Evolutionary conservation across 371 early-diverging fungal species (phyloP).

Genomic region (Parasitella parasitica): DNA sequence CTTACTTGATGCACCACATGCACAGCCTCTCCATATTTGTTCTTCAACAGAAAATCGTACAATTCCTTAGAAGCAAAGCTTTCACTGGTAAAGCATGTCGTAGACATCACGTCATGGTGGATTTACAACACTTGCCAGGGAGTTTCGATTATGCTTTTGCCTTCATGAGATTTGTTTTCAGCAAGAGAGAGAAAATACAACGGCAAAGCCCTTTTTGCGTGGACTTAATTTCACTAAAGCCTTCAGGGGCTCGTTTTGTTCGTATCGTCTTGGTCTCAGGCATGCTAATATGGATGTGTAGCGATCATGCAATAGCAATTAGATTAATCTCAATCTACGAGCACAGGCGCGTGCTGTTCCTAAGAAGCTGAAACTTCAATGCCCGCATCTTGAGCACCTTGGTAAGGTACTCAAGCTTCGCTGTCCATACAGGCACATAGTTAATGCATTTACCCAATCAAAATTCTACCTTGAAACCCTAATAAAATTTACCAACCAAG

Average conservation of each 20-base stretch:
- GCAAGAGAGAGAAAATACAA: constrained; percentile 56
- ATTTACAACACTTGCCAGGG: constrained; percentile 96
- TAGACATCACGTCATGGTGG: constrained; percentile 96
- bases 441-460: too few relatives aligned
- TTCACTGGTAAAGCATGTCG: constrained; percentile 92
- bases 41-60: constrained; percentile 90
- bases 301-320: too few relatives aligned
- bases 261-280: constrained; percentile 77
- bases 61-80: constrained; percentile 90
- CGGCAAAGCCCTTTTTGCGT: constrained; percentile 87
- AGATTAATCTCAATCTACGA: too few relatives aligned
- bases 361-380: too few relatives aligned
- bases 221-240: constrained; percentile 95
- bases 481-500: too few relatives aligned
- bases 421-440: too few relatives aligned
- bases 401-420: too few relatives aligned
- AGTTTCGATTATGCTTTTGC: constrained; percentile 92
- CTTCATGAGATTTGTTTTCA: constrained; percentile 94
- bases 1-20: constrained; percentile 46
- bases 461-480: too few relatives aligned
- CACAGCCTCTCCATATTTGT: constrained; percentile 83
- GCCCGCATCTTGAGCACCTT: too few relatives aligned
- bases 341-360: too few relatives aligned
- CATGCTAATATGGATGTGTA: constrained; percentile 59
- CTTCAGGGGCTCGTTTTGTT: constrained; percentile 89